Evolutionary conservation across 225 moss, liverwort and hornwort genomes (phyloP), one percentile per base, ranked within the genome.

Genomic region (Polytrichum formosum): DNA sequence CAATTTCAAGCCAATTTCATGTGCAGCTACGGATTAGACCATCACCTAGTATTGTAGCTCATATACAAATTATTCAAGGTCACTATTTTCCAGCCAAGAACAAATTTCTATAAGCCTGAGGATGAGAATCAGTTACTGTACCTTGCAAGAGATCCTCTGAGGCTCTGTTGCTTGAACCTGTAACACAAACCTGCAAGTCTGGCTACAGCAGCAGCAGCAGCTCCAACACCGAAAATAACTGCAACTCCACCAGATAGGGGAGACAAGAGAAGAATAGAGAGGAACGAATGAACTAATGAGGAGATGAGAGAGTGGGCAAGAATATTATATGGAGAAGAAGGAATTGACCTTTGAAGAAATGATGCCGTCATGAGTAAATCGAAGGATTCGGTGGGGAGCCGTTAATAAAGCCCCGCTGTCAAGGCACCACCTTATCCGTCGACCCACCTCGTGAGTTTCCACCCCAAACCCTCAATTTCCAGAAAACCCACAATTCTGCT

Each of bases 401-500:
- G 58, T 5, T 58, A 23, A 58, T 58, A 58, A 58, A 58, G 58
- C 58, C 58, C 58, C 58, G 58, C 58, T 21, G 58, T 58, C 58
- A 58, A 21, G 58, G 46, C 46, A 46, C 21, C 23, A 1, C 58
- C 58, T 58, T 58, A 58, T 58, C 58, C 58, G 58, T 46, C 46
- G 13, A 46, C 46, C 16, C 46, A 46, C 46, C 46, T 46, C 46
- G 46, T 16, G 46, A 46, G 46, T 16, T 16, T 46, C 13, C 46
- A 26, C 26, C 0, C 46, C 13, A 13, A 46, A 46, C 46, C 46
- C 46, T 46, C 16, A 16, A 46, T 13, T 46, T 16, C 13, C 46
- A 46, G 13, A 46, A 9, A 8, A 9, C 8, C 13, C 46, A 46
- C 46, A 46, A 35, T 35, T 35, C 7, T 35, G 35, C 8, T 35